Evolutionary conservation across 2,329 filamentous ascomycete species (phyloP), one percentile per base, ranked within the genome.

Genomic region (Colletotrichum falcatum): DNA sequence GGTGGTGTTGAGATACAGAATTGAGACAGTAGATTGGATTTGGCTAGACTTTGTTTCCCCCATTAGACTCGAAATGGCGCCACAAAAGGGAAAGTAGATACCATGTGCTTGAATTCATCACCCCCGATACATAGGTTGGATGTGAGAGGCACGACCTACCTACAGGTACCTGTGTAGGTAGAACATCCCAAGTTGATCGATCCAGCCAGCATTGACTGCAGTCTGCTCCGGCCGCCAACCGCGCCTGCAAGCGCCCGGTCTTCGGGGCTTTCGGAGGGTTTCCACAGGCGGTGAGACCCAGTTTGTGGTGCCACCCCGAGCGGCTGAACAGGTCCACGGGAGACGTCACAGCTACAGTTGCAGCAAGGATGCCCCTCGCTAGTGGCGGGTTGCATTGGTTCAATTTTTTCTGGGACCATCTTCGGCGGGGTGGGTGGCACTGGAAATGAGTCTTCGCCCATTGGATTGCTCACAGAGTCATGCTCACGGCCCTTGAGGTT

Each of bases 371-470:
- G 59, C 64, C 68, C 68, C 68, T 67, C 64, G 59, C 28, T 63
- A 51, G 58, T 70, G 64, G 63, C 58, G 37, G 67, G 53, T 46
- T 54, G 53, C 46, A 30, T 18, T 54, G 37, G 42, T 61, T 51
- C 37, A 48, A 37, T 30, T 37, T 37, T 51, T 67, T 62, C 48
- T 30, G 44, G 44, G 65, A 51, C 68, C 53, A 59, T 63, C 51
- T 42, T 68, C 58, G 68, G 68, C 68, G 68, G 68, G 68, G 68
- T 56, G 39, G 28, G 55, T 44, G 64, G 51, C 58, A 68, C 53
- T 59, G 44, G 62, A 46, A 68, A 71, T 71, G 68, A 67, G 68
- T 68, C 64, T 67, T 70, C 58, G 67, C 63, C 30, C 64, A 67
- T 62, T 67, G 44, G 59, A 56, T 26, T 49, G 44, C 44, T 61